Evolutionary conservation across 306 rosid genomes (phyloP).

Genomic region (Cucumis cinereus): DNA sequence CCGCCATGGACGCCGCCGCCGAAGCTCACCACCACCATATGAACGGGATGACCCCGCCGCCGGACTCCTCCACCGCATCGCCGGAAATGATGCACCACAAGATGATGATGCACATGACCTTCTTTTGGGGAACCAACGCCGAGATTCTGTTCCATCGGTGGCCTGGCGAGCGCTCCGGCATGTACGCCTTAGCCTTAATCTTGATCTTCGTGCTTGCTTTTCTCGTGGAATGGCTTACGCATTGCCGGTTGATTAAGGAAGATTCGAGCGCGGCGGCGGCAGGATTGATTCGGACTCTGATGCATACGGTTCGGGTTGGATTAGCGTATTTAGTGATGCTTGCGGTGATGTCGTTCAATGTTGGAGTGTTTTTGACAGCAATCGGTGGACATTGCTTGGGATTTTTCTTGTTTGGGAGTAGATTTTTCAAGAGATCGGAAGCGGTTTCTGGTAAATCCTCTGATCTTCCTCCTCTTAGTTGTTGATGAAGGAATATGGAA

Average conservation of each 20-base stretch:
- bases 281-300: constrained; percentile 37
- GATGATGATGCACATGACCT: constrained; percentile 83
- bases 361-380: constrained; percentile 56
- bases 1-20: neutral
- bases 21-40: neutral
- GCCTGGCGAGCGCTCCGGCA: constrained; percentile 45
- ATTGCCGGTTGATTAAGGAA: constrained; percentile 29
- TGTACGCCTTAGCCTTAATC: constrained; percentile 48
- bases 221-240: constrained; percentile 40
- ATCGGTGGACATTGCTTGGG: constrained; percentile 59
- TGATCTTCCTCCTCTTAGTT: constrained; percentile 43
- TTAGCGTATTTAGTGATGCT: constrained; percentile 66
- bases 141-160: constrained; percentile 48
- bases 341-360: constrained; percentile 79
- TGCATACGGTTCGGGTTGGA: constrained; percentile 45
- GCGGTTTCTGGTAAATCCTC: constrained; percentile 2
- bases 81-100: neutral
- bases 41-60: neutral
- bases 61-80: neutral
- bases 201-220: constrained; percentile 38
- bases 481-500: constrained; percentile 20
- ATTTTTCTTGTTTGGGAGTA: constrained; percentile 39
- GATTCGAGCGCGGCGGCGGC: constrained; percentile 18
- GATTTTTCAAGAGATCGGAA: constrained; percentile 20
- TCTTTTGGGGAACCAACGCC: constrained; percentile 62